Evolutionary conservation across 371 early-diverging fungal species (phyloP), one percentile per base, ranked within the genome.

Genomic region (Zopfochytrium polystomum): DNA sequence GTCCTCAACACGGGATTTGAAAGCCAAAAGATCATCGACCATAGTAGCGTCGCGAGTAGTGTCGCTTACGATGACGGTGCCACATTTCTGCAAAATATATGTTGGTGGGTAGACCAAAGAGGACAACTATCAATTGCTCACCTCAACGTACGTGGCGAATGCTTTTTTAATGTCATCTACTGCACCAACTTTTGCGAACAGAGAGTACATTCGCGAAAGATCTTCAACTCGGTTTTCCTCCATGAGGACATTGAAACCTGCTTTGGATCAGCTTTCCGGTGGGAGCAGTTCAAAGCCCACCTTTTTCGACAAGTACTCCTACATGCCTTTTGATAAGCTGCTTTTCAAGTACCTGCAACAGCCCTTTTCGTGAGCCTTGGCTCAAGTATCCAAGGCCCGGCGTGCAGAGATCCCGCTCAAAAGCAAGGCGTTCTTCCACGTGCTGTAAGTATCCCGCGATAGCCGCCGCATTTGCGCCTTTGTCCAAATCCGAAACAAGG

Each of bases 211-310:
- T 7, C 74, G 70, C 31, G 57, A 67, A 27, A 93, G 68, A 31
- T 90, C 87, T 3, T 81, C 63, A 22, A 80, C 56, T 58, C 80
- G 71, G 30, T 80, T 68, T 2, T 74, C 70, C 18, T 79, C 71
- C 74, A 90, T 83, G 77, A 93, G 80, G 0, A 68, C 68, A 55
- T 83, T 84, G 60, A 95, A 87, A 2, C 91, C 92, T 72, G 38
- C 0, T 52, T 9, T 29, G 46, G 29, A 20, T 15, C 1, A 30
- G 27, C 33, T 1, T 31, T 13, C 11, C n/a, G 23, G 23, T 46
- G 55, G 45, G 15, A 23, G 15, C 20, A 7, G 20, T 18, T 18
- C 22, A 46, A 33, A 18, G 58, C 60, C 43, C 67, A 84, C 88
- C 83, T 72, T 83, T 85, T 22, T 81, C 77, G 1, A 93, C 66